Evolutionary conservation across 331 rosid genomes (phyloP), one percentile per base, ranked within the genome.

Genomic region (Pyrus hybrid): DNA sequence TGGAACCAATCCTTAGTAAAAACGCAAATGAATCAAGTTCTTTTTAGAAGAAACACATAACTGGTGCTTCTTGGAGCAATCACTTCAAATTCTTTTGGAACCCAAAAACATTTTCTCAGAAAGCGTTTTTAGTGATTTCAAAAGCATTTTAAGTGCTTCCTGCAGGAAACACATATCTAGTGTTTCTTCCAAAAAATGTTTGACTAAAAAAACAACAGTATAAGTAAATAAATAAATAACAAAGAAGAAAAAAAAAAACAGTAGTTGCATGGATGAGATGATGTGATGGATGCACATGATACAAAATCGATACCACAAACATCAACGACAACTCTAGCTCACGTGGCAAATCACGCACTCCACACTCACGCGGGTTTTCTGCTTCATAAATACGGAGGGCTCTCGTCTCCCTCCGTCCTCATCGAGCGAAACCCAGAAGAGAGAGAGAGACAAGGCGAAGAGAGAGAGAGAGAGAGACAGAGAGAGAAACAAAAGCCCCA

Each of bases 401-500:
- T 43, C 21, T 3, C 30, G 1, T 1, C 18, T 1, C 11, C 18
- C 1, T 6, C 23, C 30, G n/a, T 54, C 60, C 61, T 8, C 62
- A 60, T 21, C 18, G 13, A 28, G 22, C 16, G 65, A 33, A 45
- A 21, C 51, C 67, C 61, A 28, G 64, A 12, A 21, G 11, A 13
- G 28, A 76, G 13, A 67, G 13, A 67, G n/a, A 66, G 51, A 51
- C 68, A 25, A 35, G 63, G 16, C 37, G 74, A 23, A 30, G 47
- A 11, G 76, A 75, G 21, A 71, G 87, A 84, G 86, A 26, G 28
- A 26, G 28, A 67, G 86, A 81, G 33, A 63, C n/a, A n/a, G n/a
- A n/a, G 47, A 26, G 8, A 68, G 13, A 68, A 49, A 61, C 13
- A 12, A 43, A 6, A 26, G 13, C 35, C 82, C 89, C 84, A 56